These are phyloP conservation scores for Russula compacta DNA, from an alignment of 768 basidiomycete species.

Conservation along the genomic window DNA sequence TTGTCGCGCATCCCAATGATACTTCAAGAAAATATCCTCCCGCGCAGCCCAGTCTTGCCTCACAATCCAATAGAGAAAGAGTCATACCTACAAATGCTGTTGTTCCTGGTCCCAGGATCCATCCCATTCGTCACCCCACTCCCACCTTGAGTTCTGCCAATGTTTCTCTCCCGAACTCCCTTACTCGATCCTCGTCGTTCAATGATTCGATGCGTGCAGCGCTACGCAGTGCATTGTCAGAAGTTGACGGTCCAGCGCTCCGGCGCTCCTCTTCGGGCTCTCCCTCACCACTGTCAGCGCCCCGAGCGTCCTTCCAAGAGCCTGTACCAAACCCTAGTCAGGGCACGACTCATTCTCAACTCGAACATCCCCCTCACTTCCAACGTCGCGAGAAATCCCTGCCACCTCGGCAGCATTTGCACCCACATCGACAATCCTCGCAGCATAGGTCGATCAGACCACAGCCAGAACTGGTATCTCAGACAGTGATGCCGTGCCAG, in stretches of 20 bases:
- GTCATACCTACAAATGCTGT: background rate
- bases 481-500: background rate
- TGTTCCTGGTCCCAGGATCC: background rate
- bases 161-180: background rate
- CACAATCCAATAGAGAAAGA: background rate
- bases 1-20: background rate
- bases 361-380: background rate
- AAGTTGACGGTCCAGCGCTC: background rate
- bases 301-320: background rate
- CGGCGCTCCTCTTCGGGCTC: background rate
- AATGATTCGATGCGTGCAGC: conserved; percentile 9
- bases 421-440: background rate
- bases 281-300: background rate
- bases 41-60: background rate
- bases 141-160: background rate
- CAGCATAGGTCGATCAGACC: background rate
- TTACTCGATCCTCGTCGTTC: conserved; percentile 7
- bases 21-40: background rate
- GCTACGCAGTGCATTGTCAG: conserved; percentile 1
- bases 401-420: background rate
- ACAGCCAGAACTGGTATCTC: background rate
- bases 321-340: background rate
- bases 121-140: background rate
- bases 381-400: background rate
- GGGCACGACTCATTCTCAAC: background rate